Conservation (phyloP, 1,139 yeast genomes). For the Candida labiduridarum region DNA sequence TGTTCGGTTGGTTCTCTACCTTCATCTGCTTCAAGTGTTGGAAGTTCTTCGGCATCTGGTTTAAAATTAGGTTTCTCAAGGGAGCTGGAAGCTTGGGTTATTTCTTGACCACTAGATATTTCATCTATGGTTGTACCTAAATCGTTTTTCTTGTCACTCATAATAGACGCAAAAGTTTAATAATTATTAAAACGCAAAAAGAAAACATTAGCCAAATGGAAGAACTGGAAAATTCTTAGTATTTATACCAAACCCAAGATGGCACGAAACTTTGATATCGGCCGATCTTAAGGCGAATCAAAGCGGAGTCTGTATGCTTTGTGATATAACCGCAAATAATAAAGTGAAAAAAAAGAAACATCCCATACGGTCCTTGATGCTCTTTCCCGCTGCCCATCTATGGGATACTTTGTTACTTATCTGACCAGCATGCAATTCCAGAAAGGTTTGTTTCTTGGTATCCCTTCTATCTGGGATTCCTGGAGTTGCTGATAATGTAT, state of each 20-base stretch:
- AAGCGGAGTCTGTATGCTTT: neutral
- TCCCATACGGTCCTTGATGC: neutral
- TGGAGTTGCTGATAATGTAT: neutral
- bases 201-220: neutral
- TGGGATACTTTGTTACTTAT: no score
- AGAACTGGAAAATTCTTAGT: neutral
- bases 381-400: no score
- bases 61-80: neutral
- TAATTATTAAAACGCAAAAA: neutral
- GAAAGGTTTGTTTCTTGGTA: neutral
- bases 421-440: neutral
- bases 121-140: neutral
- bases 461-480: neutral
- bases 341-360: neutral
- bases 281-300: neutral
- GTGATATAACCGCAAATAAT: neutral
- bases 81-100: neutral
- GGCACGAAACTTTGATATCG: neutral
- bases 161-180: neutral
- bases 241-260: neutral
- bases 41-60: slow-evolving; percentile 3
- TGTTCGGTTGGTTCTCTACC: slow-evolving; percentile 37
- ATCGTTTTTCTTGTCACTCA: neutral
- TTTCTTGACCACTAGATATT: neutral
- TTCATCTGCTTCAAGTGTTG: slow-evolving; percentile 16